phyloP scores from a whole-genome alignment of 2,329 filamentous ascomycete genomes.

The Trichoderma koningiopsis region DNA sequence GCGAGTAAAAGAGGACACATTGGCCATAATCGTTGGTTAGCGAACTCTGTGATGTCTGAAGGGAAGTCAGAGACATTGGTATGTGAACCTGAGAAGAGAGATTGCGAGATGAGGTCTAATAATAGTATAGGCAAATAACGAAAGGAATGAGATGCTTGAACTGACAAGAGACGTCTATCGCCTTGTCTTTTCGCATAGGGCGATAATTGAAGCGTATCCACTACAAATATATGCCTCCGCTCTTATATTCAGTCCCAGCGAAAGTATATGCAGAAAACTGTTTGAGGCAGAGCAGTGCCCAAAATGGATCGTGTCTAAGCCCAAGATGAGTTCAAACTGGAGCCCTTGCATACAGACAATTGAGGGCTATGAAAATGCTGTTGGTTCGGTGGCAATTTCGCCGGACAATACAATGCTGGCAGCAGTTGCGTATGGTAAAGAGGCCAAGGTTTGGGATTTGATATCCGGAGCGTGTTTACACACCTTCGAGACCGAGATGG shows the following conservation, averaged over 20 bases:
- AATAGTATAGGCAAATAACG: not conserved
- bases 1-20: not conserved
- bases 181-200: not conserved
- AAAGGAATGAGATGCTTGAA: not conserved
- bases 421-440: not conserved
- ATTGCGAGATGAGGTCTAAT: not conserved
- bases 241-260: not conserved
- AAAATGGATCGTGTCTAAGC: not conserved
- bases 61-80: not conserved
- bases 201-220: not conserved
- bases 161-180: not conserved
- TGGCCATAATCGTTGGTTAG: not conserved
- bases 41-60: not conserved
- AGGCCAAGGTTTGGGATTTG: not conserved
- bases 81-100: not conserved
- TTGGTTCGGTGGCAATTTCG: not conserved
- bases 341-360: not conserved
- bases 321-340: not conserved
- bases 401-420: not conserved
- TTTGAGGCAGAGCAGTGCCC: not conserved
- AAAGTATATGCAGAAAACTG: not conserved
- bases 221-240: not conserved
- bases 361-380: accelerated
- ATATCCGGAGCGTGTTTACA: not conserved
- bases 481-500: not conserved